Base-by-base conservation (phyloP, 2,329 filamentous ascomycete genomes). In the Knoxdaviesia proteae region DNA sequence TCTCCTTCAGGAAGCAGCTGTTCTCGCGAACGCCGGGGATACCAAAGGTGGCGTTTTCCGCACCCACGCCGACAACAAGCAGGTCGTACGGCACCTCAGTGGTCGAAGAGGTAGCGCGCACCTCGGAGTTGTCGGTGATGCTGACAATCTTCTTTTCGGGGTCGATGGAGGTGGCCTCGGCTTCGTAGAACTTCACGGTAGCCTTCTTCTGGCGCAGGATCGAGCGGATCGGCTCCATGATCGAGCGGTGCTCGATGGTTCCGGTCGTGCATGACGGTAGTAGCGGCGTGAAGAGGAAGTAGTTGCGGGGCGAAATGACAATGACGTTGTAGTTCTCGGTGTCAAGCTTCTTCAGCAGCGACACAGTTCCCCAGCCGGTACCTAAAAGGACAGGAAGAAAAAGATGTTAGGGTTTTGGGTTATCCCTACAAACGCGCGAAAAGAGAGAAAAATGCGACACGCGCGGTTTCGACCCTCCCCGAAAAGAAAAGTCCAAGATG, bases 251-350 rank as follows among this genome's bases (percentile, higher is more conserved):
- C 71, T 98, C 90, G 61, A 98, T 90, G 53, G 84, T 81, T 54
- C 90, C 90, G 50, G 88, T 94, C 42, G 90, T 96, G 65, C 90
- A 98, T 57, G 88, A 96, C 50, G 90, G 90, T 47, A 98, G 75
- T 46, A 98, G 77, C 47, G 90, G 90, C 32, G 90, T 98, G 72
- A 98, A 98, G 52, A 98, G 80, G 77, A 98, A 98, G 74, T 94
- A 98, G 68, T 98, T 98, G 59, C 90, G 84, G 43, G 90, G 90
- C 41, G 90, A 96, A 60, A 98, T 84, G 59, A 98, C 86, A 57
- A 96, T 63, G 61, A 96, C 88, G 61, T 98, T 96, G 75, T 96
- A 98, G 72, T 96, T 93, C 61, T 93, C 83, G 47, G 88, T 94
- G 58, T 98, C 87, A 62, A 98, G 82, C 60, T 93, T 94, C 75